Base-by-base conservation (phyloP, 441 rosid species). In the Aleurites moluccanus region DNA sequence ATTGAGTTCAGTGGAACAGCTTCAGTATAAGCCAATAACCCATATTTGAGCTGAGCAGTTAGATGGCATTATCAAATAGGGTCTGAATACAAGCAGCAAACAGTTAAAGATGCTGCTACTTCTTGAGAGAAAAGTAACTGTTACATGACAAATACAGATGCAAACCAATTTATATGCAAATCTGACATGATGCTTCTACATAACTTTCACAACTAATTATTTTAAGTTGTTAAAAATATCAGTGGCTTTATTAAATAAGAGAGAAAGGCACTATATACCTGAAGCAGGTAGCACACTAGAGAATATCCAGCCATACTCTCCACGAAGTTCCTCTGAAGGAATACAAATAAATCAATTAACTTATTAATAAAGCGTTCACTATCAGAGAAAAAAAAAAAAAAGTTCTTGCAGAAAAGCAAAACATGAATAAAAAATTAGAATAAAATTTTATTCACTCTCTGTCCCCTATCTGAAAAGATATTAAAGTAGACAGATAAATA, bases 281-380 rank as follows among this genome's bases (percentile, higher is more conserved):
- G 98, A 57, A 96, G 90, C 75, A 96, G 94, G 85, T 96, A 96
- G 90, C 98, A 96, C 74, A 96, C 98, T 63, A 96, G 86, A 56
- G 98, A 96, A 87, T 93, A 96, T 77, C 99, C 99, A 59, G 97
- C 99, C 99, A 96, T 92, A 83, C 98, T 92, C 84, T 92, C 98
- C 55, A 96, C 98, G 82, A 93, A 96, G 83, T 92, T 96, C 85
- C 99, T 93, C 99, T 96, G 93, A 82, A 88, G 65, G 52, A 74
- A 69, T 75, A 85, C 49, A 65, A 81, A 49, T 30, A 28, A 63
- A 75, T 62, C 53, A 33, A 64, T 28, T 21, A 42, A 64, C 53
- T 65, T 77, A 64, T 28, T 13, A 75, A 55, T 21, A 47, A 16
- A 30, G 18, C n/a, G 56, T 28, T 40, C 27, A 45, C 20, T 40